Base-by-base conservation (phyloP, 2,329 filamentous ascomycete genomes). In the Trichoderma sp. region DNA sequence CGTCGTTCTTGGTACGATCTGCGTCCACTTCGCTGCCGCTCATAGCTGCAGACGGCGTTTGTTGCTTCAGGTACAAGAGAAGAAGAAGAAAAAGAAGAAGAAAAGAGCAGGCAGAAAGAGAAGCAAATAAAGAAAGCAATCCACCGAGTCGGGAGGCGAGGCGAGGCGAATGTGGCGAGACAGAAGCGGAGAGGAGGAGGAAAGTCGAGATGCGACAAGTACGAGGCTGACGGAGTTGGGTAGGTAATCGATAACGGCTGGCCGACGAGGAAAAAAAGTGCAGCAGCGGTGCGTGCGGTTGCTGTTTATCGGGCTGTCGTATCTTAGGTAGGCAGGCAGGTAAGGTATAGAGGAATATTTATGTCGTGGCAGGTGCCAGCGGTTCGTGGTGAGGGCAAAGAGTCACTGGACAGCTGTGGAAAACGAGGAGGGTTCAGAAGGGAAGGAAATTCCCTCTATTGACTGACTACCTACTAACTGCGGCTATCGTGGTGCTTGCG, bases 11-110 rank as follows among this genome's bases (percentile, higher is more conserved):
- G 34, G 52, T 43, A 70, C 76, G 74, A 68, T 77, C 74, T 56
- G 71, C 67, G 61, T 74, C 58, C 30, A 39, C 73, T 41, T 77
- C 70, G 68, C 69, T 68, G 48, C 70, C 73, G 66, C 71, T 72
- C 72, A 74, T 75, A 5, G 67, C 70, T 41, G 59, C 41, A 59
- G 26, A 34, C 9, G 21, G 12, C 54, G 54, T 28, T 14, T 19
- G 21, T 45, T 28, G 54, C 54, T 57, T 7, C 21, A 21, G 7
- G 41, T 15, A 19, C 28, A 45, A 17, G 14, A 15, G 58, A 21
- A 2, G 15, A 44, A 7, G 24, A 34, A 39, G 34, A 39, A 14
- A 10, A 39, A 34, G 39, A 47, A 30, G 19, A 28, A 30, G 12
- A 28, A 28, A 14, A 28, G 15, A 34, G 14, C 6, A 28, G 19